Evolutionary conservation across 2,329 filamentous ascomycete genomes (phyloP), one percentile per base, ranked within the genome.

Genomic region (Trichothecium roseum): DNA sequence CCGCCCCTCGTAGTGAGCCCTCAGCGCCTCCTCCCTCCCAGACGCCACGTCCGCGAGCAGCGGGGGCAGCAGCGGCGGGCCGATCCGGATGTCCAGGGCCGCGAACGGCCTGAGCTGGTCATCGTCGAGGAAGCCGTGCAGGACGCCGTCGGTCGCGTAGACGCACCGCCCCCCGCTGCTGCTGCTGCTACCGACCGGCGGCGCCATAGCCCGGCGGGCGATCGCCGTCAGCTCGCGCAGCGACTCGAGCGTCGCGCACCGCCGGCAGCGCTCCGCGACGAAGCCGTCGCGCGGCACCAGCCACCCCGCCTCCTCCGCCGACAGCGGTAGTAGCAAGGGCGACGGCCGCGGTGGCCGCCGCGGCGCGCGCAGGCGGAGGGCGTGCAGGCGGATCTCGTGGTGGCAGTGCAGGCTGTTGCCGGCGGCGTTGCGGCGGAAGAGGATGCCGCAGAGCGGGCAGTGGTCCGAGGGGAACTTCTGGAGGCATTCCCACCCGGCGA

Each of bases 101-200:
- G 10, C 4, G 22, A 34, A 34, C 18, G 22, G 36, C 30, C 22
- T 28, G 15, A 37, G 26, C 5, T 29, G 10, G 26, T 37, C 30
- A 3, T 18, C 30, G 8, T 29, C 30, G 8, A 29, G 34, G 30
- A 40, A 31, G 9, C 38, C 38, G 18, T 35, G 12, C 6, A 40
- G 10, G 30, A 16, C 22, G 15, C 38, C 38, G 31, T 40, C 35
- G 8, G 38, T 40, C 14, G 31, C 35, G 31, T 37, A 40, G 17
- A 28, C 30, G 34, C 28, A 40, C 9, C 20, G 18, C 7, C 27
- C 24, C 10, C 20, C 16, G 4, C n/a, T 24, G n/a, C n/a, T n/a
- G n/a, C n/a, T n/a, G n/a, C n/a, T n/a, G n/a, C n/a, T n/a, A n/a
- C n/a, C n/a, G n/a, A n/a, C 29, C 28, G 35, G 18, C 4, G 16